These are phyloP conservation scores for Starmerella tilneyi DNA, from an alignment of 805 yeast genomes.

Conservation along the genomic window DNA sequence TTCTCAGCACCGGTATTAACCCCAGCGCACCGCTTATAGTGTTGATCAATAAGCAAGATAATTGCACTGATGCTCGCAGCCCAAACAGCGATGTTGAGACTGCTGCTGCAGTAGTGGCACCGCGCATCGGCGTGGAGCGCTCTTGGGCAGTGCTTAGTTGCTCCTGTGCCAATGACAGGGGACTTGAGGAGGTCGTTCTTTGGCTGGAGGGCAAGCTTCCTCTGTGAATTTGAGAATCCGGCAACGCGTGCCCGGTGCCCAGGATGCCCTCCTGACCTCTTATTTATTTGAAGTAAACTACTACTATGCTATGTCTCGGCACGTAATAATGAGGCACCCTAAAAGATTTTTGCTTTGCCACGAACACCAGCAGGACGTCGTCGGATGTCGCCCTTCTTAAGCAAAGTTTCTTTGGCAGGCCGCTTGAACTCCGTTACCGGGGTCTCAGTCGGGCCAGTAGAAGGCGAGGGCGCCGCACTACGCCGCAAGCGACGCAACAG, in stretches of 20 bases:
- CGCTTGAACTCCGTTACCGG: constrained; percentile 20
- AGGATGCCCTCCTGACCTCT: background rate
- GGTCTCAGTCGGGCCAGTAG: constrained; percentile 9
- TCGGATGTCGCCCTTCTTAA: constrained; percentile 23
- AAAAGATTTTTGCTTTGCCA: constrained; percentile 24
- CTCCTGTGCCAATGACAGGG: constrained; percentile 9
- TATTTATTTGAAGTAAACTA: no score
- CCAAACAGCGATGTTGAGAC: constrained; percentile 28
- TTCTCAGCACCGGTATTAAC: background rate
- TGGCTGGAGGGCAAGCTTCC: constrained; percentile 19
- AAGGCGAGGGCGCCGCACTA: background rate
- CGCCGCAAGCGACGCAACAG: constrained; percentile 14
- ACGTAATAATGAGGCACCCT: background rate
- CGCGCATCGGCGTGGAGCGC: constrained; percentile 13
- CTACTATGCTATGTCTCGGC: background rate
- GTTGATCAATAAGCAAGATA: constrained; percentile 18
- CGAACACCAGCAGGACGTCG: constrained; percentile 23
- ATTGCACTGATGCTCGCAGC: background rate
- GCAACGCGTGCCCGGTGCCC: background rate
- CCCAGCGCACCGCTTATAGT: constrained; percentile 15
- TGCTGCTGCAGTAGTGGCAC: constrained; percentile 29
- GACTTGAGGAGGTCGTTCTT: constrained; percentile 3
- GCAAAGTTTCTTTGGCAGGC: constrained; percentile 18
- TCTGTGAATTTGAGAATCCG: background rate
- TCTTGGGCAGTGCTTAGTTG: constrained; percentile 19